phyloP scores from a whole-genome alignment of 2,329 filamentous ascomycete species.

The Ophiocordyceps robertsii region DNA sequence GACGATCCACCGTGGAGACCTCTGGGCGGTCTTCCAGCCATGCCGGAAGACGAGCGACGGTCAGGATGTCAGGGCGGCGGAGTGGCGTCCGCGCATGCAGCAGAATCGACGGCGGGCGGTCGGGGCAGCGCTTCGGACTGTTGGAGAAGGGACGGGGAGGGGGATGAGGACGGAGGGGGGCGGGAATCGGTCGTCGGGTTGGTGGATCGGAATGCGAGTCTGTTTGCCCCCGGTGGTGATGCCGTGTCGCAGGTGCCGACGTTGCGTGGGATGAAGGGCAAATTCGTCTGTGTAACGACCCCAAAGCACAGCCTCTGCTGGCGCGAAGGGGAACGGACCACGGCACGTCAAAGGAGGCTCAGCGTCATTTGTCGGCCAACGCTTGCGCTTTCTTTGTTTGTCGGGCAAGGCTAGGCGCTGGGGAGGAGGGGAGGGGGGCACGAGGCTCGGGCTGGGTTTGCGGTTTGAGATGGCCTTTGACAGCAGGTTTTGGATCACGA shows the following conservation, averaged over 20 bases:
- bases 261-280: background rate
- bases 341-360: background rate
- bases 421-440: background rate
- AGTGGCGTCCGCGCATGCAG: constrained; percentile 19
- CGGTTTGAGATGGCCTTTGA: background rate
- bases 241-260: background rate
- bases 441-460: background rate
- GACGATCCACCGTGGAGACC: constrained; percentile 35
- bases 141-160: background rate
- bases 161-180: no score
- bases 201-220: no score
- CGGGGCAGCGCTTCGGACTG: background rate
- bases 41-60: constrained; percentile 31
- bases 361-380: background rate
- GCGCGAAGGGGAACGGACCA: background rate
- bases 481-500: background rate
- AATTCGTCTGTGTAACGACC: background rate
- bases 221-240: background rate
- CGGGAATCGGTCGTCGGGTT: no score
- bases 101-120: constrained; percentile 4
- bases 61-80: constrained; percentile 15
- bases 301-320: constrained; percentile 6
- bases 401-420: background rate
- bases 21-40: constrained; percentile 44
- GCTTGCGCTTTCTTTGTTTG: background rate